Conservation (phyloP, 2,329 filamentous ascomycete species). For the Oidium heveae region DNA sequence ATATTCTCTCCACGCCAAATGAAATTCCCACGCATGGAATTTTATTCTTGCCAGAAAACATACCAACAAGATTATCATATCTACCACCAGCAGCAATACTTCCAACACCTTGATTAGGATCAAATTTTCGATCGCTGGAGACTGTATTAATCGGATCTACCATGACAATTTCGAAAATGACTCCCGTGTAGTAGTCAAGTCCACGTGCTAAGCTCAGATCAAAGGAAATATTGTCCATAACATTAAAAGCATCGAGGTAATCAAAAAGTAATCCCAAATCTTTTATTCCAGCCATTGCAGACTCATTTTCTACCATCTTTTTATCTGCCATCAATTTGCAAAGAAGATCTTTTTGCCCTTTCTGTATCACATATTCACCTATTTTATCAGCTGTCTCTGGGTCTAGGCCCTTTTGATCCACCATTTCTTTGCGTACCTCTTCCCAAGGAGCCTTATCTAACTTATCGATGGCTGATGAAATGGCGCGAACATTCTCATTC, state of each 20-base stretch:
- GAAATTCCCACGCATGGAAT: conserved; percentile 84
- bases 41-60: conserved; percentile 67
- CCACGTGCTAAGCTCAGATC: conserved; percentile 77
- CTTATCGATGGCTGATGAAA: conserved; percentile 87
- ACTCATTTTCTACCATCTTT: conserved; percentile 41
- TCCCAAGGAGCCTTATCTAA: conserved; percentile 80
- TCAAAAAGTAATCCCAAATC: conserved; percentile 62
- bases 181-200: conserved; percentile 63
- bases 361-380: conserved; percentile 57
- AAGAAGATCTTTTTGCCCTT: conserved; percentile 51
- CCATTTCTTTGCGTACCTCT: conserved; percentile 81
- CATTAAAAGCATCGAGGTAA: conserved; percentile 57
- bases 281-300: conserved; percentile 52
- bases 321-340: conserved; percentile 42
- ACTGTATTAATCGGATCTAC: conserved; percentile 29
- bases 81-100: conserved; percentile 74
- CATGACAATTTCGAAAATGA: conserved; percentile 58
- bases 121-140: conserved; percentile 40
- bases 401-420: conserved; percentile 65
- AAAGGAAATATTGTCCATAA: conserved; percentile 54
- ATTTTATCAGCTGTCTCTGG: conserved; percentile 63
- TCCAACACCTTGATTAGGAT: conserved; percentile 62
- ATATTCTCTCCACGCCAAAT: conserved; percentile 88
- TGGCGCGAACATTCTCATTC: conserved; percentile 61
- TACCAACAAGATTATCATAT: conserved; percentile 81